Evolutionary conservation across 495 filamentous ascomycete genomes (phyloP).

Genomic region (Xylaria cubensis): DNA sequence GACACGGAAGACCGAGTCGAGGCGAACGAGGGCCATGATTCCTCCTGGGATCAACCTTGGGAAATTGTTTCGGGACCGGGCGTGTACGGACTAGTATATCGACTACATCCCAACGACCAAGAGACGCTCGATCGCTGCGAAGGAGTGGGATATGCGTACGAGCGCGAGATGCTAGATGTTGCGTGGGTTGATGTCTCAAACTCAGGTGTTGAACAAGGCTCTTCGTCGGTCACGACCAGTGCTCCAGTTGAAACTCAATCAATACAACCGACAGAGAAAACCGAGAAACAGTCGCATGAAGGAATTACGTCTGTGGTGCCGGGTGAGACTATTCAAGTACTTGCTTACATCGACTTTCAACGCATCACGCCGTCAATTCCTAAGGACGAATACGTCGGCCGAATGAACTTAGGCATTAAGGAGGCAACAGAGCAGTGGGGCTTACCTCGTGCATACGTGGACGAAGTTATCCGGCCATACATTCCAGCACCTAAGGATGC

Average conservation of each 20-base stretch:
- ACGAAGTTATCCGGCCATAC: slow-evolving; percentile 30
- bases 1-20: not conserved
- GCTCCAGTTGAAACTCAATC: not conserved
- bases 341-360: slow-evolving; percentile 50
- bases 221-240: not conserved
- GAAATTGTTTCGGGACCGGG: not conserved
- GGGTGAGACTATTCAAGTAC: slow-evolving; percentile 31
- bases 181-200: slow-evolving; percentile 26
- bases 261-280: not conserved
- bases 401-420: slow-evolving; percentile 48
- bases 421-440: slow-evolving; percentile 45
- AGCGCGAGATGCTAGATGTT: slow-evolving; percentile 38
- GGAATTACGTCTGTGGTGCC: not conserved
- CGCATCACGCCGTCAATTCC: slow-evolving; percentile 31
- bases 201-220: not conserved
- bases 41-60: not conserved
- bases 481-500: not conserved
- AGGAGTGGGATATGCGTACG: slow-evolving; percentile 47
- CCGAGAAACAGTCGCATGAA: not conserved
- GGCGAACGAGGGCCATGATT: not conserved
- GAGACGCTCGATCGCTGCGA: slow-evolving; percentile 43
- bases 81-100: slow-evolving; percentile 52
- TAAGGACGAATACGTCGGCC: slow-evolving; percentile 43
- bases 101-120: slow-evolving; percentile 43
- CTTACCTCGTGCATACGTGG: slow-evolving; percentile 43